Evolutionary conservation across 306 rosid genomes (phyloP), one percentile per base, ranked within the genome.

Genomic region (Gillenia trifoliata): DNA sequence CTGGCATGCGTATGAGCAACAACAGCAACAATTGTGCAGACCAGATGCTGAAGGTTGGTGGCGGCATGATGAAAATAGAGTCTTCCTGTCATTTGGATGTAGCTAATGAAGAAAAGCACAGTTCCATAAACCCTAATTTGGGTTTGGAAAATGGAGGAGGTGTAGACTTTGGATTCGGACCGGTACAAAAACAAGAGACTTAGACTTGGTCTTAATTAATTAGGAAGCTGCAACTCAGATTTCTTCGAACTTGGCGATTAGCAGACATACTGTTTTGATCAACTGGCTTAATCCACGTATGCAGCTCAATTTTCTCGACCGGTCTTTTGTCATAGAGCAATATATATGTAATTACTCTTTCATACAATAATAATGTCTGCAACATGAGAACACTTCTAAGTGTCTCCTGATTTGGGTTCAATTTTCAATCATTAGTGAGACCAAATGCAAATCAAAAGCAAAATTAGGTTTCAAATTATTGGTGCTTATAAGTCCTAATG

Each of bases 81-180:
- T 52, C 78, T 4, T 75, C 79, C 28, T 67, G 80, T 72, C 78
- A 71, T 63, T 66, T 72, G 61, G 81, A 83, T 75, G 73, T 61
- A 66, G 81, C 78, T 68, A 85, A 88, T 43, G 81, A 83, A 60
- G 78, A 73, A 77, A 80, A 67, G 34, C 66, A 67, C 22, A 61
- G 45, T 45, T 77, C 73, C 61, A 63, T 43, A 5, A 73, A 86
- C 70, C 78, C 77, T 28, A 61, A n/a, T 70, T 26, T 57, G 43
- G 77, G 77, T 33, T 38, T 65, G 10, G 78, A 78, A 73, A 79
- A 74, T 41, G 74, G 72, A 64, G 57, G 74, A 63, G 63, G 41
- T 30, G 25, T 30, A 49, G 70, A 57, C 31, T 71, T 52, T 30
- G 75, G 73, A 49, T 78, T 72, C 62, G 73, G 71, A 49, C 68